phyloP scores from a whole-genome alignment of 352 stramenopile genomes.

The Phytophthora hibernalis region DNA sequence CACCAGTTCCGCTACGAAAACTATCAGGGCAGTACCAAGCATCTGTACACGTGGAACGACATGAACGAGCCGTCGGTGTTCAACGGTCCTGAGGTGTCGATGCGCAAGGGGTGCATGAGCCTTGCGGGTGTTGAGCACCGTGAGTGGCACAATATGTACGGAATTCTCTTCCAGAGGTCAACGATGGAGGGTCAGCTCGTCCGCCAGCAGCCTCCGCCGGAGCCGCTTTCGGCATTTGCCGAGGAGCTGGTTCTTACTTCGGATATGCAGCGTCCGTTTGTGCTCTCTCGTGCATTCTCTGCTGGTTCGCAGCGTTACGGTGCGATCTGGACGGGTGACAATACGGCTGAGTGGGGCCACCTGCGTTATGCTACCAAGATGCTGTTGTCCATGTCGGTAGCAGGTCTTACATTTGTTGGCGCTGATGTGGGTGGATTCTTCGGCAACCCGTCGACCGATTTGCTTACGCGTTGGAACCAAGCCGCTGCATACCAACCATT shows the following conservation, averaged over 20 bases:
- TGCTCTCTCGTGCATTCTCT: conserved; percentile 98
- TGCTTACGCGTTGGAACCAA: conserved; percentile 97
- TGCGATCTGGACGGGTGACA: conserved; percentile 99
- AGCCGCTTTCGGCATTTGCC: conserved; percentile 50
- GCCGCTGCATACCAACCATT: conserved; percentile 97
- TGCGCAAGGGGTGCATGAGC: conserved; percentile 95
- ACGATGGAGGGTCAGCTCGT: conserved; percentile 94
- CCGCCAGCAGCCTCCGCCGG: conserved; percentile 62
- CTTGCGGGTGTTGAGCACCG: conserved; percentile 96
- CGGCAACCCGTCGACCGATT: conserved; percentile 95
- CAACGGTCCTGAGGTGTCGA: conserved; percentile 99
- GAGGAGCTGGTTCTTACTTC: conserved; percentile 45
- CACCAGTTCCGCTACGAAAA: conserved; percentile 96
- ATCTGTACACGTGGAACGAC: conserved; percentile 99
- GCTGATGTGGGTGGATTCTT: conserved; percentile 99
- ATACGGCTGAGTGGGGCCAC: conserved; percentile 96
- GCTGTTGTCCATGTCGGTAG: conserved; percentile 97
- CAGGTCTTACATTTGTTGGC: conserved; percentile 96
- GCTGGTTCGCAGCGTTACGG: conserved; percentile 97
- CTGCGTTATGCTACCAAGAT: conserved; percentile 96
- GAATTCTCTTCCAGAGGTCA: conserved; percentile 97
- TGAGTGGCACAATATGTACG: conserved; percentile 99
- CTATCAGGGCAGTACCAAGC: conserved; percentile 92
- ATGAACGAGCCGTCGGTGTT: conserved; percentile 99
- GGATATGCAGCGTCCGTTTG: conserved; percentile 94